Evolutionary conservation across 1,139 yeast genomes (phyloP), one percentile per base, ranked within the genome.

Genomic region (Hyphopichia pseudoburtonii): DNA sequence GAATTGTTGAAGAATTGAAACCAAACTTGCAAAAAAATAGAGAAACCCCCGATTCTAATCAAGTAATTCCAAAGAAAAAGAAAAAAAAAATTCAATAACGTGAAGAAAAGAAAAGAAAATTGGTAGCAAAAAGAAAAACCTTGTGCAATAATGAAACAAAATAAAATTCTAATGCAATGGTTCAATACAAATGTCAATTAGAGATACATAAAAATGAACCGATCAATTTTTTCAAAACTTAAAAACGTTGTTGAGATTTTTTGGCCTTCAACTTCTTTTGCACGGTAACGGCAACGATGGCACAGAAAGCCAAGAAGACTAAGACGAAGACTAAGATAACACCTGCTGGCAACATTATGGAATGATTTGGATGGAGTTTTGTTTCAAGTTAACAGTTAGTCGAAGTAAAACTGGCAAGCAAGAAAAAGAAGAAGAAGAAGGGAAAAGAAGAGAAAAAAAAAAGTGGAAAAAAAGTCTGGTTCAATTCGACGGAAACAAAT

Each of bases 251-350:
- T 64, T 67, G 62, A 46, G 75, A 54, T 60, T 71, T 71, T 53
- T 51, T 71, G 34, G 67, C 65, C 61, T 65, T 67, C 44, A 70
- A 38, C 48, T 52, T 60, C 66, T 69, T 71, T 38, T 56, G 60
- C 51, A 65, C 43, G 44, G 56, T 50, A 43, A 70, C 59, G 52
- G 64, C 68, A 41, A 47, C 42, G 37, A 71, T 48, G 47, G 66
- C 70, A 47, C 56, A 47, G 52, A 56, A 58, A 45, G 72, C 74
- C 54, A 62, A 62, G 62, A 70, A 70, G 43, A 71, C 44, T 52
- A 71, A 66, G 50, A 67, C 70, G 59, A 71, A 71, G 49, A 71
- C 77, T 55, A 71, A 62, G 54, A 71, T 71, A 65, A 71, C 77
- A 65, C 77, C 77, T 32, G 76, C 56, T 57, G 77, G 77, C 43